Base-by-base conservation (phyloP, 495 filamentous ascomycete genomes). In the Aspergillus cristatus region DNA sequence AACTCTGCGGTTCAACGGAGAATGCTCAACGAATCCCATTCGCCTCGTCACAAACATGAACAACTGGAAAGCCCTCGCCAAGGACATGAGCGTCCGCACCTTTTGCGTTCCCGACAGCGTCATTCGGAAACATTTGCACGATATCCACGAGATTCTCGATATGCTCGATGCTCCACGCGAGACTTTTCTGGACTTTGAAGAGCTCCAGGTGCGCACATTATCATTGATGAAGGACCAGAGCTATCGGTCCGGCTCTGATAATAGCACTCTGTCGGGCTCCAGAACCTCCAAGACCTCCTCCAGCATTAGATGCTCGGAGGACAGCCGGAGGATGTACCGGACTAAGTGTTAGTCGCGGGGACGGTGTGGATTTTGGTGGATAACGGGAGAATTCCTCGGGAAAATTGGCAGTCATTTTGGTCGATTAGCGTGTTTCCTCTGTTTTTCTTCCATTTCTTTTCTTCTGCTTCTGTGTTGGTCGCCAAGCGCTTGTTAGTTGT, bases 91-190 rank as follows among this genome's bases (percentile, higher is more conserved):
- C 29, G 47, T 74, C 26, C 68, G 74, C 26, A 77, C 71, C 2
- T 74, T 75, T 46, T 78, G 74, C 51, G 47, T 64, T 17, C 65
- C 71, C 0, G 74, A 79, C 44, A 64, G 57, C 26, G 63, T 63
- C 11, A 62, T 79, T 37, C 62, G 65, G 30, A 76, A 76, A 47
- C 67, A 75, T 34, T 45, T 77, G 34, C 58, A 62, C 22, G 74
- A 77, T 31, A 64, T 65, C 34, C 59, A 67, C 7, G 61, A 65
- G 42, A 60, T 78, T 18, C 58, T 78, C 10, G 66, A 72, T 16
- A 65, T 79, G 57, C 62, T 79, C 7, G 64, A 67, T 17, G 73
- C 69, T 6, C 45, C 63, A 1, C 15, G 53, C 7, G 45, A 41
- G 11, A 63, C 62, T 3, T 54, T 70, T 12, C 33, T 61, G 20